Base-by-base conservation (phyloP, 164 flowering plant genomes). In the Houttuynia cordata region DNA sequence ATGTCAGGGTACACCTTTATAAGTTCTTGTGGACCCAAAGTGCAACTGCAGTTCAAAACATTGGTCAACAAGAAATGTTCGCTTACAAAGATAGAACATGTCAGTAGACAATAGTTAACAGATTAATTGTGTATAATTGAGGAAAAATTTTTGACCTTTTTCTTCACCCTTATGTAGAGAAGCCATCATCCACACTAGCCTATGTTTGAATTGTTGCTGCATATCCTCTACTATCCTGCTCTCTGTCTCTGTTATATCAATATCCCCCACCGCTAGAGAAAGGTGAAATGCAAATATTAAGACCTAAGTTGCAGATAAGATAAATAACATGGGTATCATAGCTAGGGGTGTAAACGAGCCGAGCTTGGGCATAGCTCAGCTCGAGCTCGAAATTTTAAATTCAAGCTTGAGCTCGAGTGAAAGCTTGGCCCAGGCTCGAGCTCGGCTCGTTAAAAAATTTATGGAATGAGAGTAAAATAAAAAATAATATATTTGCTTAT, bases 131-230 rank as follows among this genome's bases (percentile, higher is more conserved):
- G 56, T 30, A 30, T 30, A 30, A 30, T 6, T 30, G n/a, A 53
- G 22, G 56, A 10, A 10, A 53, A 18, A 17, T 8, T 51, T n/a
- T 55, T 55, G 14, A 87, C 99, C 88, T 83, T 81, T 75, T 65
- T 84, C 96, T 85, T 93, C 99, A 60, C 93, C 99, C 71, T 68
- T 79, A 66, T 93, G 99, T 59, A 88, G 72, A 42, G 97, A 93
- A 57, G 97, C 68, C 75, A 92, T 90, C 92, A 93, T 82, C 99
- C 97, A 93, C 59, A 86, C 84, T 57, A 57, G 78, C 75, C 88
- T 83, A 60, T 74, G 24, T 14, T 63, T 60, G 65, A 93, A 74
- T 66, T 80, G 83, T 54, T 47, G 61, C 67, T 71, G 74, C 63
- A 93, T 71, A 50, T 79, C 84, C 69, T 76, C 74, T 37, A 83